Base-by-base conservation (phyloP, 2,329 filamentous ascomycete species). In the Stachybotrys echinatus region DNA sequence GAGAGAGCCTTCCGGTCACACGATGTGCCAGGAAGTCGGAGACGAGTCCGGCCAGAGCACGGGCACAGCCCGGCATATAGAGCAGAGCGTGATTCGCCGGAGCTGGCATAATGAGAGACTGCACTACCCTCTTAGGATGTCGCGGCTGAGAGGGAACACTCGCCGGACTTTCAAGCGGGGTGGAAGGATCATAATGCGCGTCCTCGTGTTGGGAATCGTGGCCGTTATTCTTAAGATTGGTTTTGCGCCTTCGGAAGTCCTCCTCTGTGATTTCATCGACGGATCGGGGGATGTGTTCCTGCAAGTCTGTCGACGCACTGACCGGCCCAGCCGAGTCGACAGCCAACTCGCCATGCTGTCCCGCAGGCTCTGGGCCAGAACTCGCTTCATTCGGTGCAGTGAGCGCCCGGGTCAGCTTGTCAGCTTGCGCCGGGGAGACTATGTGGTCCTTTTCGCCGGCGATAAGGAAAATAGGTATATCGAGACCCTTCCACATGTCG, bases 11-110 rank as follows among this genome's bases (percentile, higher is more conserved):
- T 10, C 83, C 78, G 10, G 92, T 92, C 48, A 96, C 77, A 59
- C 90, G 80, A 3, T 78, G 75, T 18, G 83, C 76, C 23, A 96
- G 77, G 61, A 97, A 97, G 54, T 88, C 85, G 52, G 90, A 87
- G 48, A 96, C 85, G 1, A 95, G 76, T 0, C 90, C 90, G 2
- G 89, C 86, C 10, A 96, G 74, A 6, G 85, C 85, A 47, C 89
- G 86, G 42, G 87, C 87, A 2, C 83, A 88, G 1, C 80, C 76
- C 2, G 89, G 87, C 50, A 85, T 85, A 65, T 95, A 97, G 6
- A 95, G 79, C 22, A 97, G 74, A 12, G 88, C 87, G 67, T 97
- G 92, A 3, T 86, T 87, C 10, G 89, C 89, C 1, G 91, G 91
- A 1, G 81, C 73, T 0, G 88, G 88, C 46, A 96, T 76, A 47